Base-by-base conservation (phyloP, 83 land plant species). In the Picea abies region DNA sequence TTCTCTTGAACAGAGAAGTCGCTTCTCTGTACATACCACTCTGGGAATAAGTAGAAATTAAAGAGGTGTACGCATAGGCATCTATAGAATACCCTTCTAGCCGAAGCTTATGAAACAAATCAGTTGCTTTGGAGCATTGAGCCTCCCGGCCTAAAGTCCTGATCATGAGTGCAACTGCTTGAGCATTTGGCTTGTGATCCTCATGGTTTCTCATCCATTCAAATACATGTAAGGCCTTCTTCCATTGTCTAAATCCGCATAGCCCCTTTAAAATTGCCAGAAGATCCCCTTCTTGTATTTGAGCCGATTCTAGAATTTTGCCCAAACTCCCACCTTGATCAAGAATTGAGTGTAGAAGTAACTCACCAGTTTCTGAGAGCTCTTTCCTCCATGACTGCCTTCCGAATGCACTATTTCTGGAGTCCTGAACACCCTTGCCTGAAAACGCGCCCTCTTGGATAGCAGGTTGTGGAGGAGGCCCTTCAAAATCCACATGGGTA, bases 11-110 rank as follows among this genome's bases (percentile, higher is more conserved):
- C 66, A 97, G 39, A 11, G 58, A 72, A 47, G 92, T 83, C 2
- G 98, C 96, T 61, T 84, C 62, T 5, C 85, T 83, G 73, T 86
- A 97, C 79, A 89, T 90, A 4, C 93, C 92, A 22, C 80, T 67
- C 6, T 92, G 86, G 10, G 94, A 83, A 75, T 85, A 91, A 5
- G 92, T 84, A 49, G 90, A 91, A 25, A 97, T 81, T 17, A 97
- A 69, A 25, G 96, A 87, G 7, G 99, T 97, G 79, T 89, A 94
- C 3, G 98, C 93, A 60, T 95, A 85, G 15, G 94, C 93, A 87
- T 95, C 96, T 22, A 97, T 84, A 25, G 82, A 63, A 61, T 91
- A 89, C n/a, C 91, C 87, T 52, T 92, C 91, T 15, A 80, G 3
- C 29, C 87, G 84, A 81, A 97, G 88, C n/a, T 61, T 37, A 71